Conservation (phyloP, 768 basidiomycete species). For the Mycena crocata region DNA sequence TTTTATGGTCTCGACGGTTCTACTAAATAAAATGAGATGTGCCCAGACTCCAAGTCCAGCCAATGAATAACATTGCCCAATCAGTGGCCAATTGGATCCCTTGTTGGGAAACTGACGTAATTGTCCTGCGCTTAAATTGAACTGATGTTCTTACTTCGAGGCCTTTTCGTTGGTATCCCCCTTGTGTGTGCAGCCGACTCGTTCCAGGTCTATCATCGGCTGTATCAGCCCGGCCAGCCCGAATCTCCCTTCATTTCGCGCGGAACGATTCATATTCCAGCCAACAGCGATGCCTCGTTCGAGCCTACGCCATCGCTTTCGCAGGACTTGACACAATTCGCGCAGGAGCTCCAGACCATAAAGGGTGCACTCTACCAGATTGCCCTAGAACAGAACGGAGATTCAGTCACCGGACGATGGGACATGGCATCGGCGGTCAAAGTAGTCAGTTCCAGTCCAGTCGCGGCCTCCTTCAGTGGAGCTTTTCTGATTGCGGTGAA, state of each 20-base stretch:
- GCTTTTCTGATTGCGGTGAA: not conserved
- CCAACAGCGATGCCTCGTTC: conserved; percentile 49
- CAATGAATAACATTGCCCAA: conserved; percentile 3
- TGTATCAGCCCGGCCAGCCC: conserved; percentile 59
- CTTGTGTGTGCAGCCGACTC: conserved; percentile 24
- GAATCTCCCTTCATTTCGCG: conserved; percentile 56
- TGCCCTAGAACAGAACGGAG: conserved; percentile 65
- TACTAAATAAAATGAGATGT: not conserved
- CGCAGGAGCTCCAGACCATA: conserved; percentile 49
- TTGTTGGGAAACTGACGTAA: not conserved
- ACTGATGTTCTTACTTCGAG: not conserved
- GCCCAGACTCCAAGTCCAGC: conserved; percentile 27
- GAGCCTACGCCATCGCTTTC: conserved; percentile 54
- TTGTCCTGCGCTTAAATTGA: not conserved
- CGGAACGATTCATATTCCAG: conserved; percentile 52
- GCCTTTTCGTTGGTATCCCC: conserved; percentile 1
- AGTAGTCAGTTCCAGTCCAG: conserved; percentile 52
- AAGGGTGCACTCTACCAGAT: conserved; percentile 74
- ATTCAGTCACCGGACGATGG: conserved; percentile 59
- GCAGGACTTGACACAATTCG: conserved; percentile 60
- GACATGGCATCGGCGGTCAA: conserved; percentile 71
- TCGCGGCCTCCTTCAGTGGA: conserved; percentile 15
- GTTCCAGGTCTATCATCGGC: conserved; percentile 57
- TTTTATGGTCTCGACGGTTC: conserved; percentile 21
- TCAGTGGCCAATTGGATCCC: not conserved